A percentile compares a stretch with the other conserved stretches of the same genome.
These are phyloP conservation scores for Thuja plicata DNA, from an alignment of 83 land plant genomes.

Conservation along the genomic window DNA sequence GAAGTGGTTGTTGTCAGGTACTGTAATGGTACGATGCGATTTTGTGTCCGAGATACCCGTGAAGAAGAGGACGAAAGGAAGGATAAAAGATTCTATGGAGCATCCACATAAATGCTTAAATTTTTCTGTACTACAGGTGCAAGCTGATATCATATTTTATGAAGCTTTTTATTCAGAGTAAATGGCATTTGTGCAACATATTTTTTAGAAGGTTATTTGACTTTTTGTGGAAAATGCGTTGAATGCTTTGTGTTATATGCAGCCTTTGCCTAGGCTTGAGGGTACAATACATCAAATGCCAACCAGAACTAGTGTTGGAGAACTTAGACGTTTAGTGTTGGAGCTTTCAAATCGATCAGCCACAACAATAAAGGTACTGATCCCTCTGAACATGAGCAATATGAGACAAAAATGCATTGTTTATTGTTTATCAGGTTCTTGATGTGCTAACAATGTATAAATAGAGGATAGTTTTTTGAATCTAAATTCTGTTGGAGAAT, in stretches of 20 bases:
- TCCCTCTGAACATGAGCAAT: not conserved
- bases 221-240: not conserved
- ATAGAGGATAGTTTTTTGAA: not conserved
- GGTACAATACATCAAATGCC: slow-evolving; percentile 72
- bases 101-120: slow-evolving; percentile 48
- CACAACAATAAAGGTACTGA: slow-evolving; percentile 65
- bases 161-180: not conserved
- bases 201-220: not conserved
- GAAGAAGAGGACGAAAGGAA: slow-evolving; percentile 53
- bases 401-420: not conserved
- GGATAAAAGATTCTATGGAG: slow-evolving; percentile 23
- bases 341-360: slow-evolving; percentile 82
- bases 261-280: slow-evolving; percentile 89
- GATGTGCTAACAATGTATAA: not conserved
- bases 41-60: slow-evolving; percentile 48
- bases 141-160: not conserved
- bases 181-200: not conserved
- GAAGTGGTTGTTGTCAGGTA: slow-evolving; percentile 76
- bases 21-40: slow-evolving; percentile 55
- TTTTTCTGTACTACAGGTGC: slow-evolving; percentile 81
- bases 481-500: not conserved
- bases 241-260: slow-evolving; percentile 7
- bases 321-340: slow-evolving; percentile 62
- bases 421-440: not conserved
- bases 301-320: slow-evolving; percentile 62